Percentiles rank a stretch among this genome's conserved stretches.
Conservation (phyloP, 2,329 filamentous ascomycete genomes). For the Exophiala xenobiotica region DNA sequence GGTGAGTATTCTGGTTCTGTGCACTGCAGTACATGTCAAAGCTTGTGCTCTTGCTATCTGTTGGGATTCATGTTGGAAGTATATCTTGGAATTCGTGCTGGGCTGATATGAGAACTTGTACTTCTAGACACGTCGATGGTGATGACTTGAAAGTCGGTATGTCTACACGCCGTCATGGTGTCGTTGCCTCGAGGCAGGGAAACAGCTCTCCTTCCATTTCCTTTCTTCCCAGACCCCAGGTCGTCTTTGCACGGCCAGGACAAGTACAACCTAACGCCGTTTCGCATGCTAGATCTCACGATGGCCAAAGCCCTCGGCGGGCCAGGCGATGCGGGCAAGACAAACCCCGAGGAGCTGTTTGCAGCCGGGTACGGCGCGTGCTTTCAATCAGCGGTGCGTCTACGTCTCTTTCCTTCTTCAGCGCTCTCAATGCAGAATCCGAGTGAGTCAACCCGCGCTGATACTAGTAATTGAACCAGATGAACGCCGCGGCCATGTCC, state of each 20-base stretch:
- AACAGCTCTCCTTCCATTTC: too few relatives aligned
- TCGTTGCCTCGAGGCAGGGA: too few relatives aligned
- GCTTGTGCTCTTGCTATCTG: background rate
- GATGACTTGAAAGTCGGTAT: constrained; percentile 35
- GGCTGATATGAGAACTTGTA: background rate
- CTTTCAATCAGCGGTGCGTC: constrained; percentile 42
- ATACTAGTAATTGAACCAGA: too few relatives aligned
- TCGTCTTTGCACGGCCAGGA: too few relatives aligned
- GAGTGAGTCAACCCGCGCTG: too few relatives aligned
- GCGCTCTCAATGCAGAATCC: too few relatives aligned
- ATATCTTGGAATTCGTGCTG: background rate
- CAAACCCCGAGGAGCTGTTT: constrained; percentile 51
- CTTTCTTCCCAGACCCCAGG: too few relatives aligned
- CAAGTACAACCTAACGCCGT: too few relatives aligned
- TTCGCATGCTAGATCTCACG: too few relatives aligned
- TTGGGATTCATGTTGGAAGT: background rate
- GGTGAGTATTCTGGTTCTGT: constrained; percentile 12
- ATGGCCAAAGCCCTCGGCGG: constrained; percentile 48
- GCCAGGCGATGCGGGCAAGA: constrained; percentile 41
- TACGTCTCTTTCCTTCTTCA: background rate
- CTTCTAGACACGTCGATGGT: constrained; percentile 32
- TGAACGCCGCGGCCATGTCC: constrained; percentile 45
- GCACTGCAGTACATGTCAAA: background rate
- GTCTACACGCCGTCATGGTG: background rate
- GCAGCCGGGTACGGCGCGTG: constrained; percentile 50